Base-by-base conservation (phyloP, 2,329 filamentous ascomycete genomes). In the Talaromyces albobiverticillius region DNA sequence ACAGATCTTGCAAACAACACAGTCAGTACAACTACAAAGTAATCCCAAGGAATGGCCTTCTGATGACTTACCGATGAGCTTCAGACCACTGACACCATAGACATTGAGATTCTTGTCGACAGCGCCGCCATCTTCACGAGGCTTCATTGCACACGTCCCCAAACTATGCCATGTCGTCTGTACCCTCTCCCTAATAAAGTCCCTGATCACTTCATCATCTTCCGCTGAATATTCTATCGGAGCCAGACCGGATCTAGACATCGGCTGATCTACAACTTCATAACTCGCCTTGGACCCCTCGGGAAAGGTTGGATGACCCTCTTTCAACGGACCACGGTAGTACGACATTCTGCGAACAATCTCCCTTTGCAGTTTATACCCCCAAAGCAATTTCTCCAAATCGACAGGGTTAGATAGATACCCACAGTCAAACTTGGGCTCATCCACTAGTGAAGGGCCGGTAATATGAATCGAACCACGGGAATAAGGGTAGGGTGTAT, bases 331-430 rank as follows among this genome's bases (percentile, higher is more conserved):
- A 25, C 75, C 74, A 9, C 67, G 67, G 67, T 79, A 85, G 54
- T 76, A 72, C 2, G 75, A 67, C 62, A 82, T 79, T 13, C 82
- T 79, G 2, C 84, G 79, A 20, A 76, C 71, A 51, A 86, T 78
- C 65, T 86, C 83, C 2, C 85, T 81, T n/a, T 77, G 75, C 61
- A 79, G 81, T 67, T 88, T 88, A 72, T 88, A 88, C 1, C 73
- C 77, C 83, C 83, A 86, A 10, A 84, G 60, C 11, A 82, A 78
- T 61, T 78, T 82, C 62, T 87, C 84, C n/a, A 82, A 66, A 1
- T 81, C 77, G 58, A 83, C 69, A 11, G 70, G 60, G 50, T 85
- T 79, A 4, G 68, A 76, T 29, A 87, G 75, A 65, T 78, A 84
- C 7, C 83, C 84, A 0, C 78, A 71, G 48, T 83, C 76, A 54